Evolutionary conservation across 164 flowering plant genomes (phyloP), one percentile per base, ranked within the genome.

Genomic region (Magnolia officinalis): DNA sequence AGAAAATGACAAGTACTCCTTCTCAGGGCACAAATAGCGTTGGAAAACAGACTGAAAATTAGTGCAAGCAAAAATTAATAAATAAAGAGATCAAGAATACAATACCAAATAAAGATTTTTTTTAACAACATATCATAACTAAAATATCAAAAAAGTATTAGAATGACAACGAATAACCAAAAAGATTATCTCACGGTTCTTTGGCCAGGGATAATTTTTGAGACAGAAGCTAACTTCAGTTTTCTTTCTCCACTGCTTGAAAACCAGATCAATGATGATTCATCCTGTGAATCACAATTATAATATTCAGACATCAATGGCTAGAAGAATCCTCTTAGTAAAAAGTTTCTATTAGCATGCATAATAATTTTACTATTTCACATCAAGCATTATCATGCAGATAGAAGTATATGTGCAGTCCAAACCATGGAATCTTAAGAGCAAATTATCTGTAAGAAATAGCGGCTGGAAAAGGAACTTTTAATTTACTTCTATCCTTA

Each of bases 1-100:
- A 79, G 99, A 95, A 86, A 95, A 95, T 5, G 99, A 95, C 79
- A 95, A 84, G 81, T 92, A 93, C 70, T 95, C 99, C 88, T 93
- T 95, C 72, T 93, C 98, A 72, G 99, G 99, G 58, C 96, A 89
- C 72, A 87, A 86, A 82, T 87, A 87, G 2, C 97, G 88, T 78
- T 87, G 94, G 77, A 95, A 95, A 75, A 91, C 96, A 82, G 96
- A 86, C 99, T 95, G 90, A 65, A 23, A 80, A 10, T 74, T n/a
- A 21, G 10, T 67, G 63, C 13, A 63, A 63, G 21, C 19, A 37
- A 20, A 63, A 31, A 52, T 37, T 69, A 72, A 21, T 71, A 13
- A 50, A 26, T 50, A n/a, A 51, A 59, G 58, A 19, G 45, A 2
- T 8, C 8, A 2, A 1, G 29, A 49, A 5, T 9, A 9, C 45